Base-by-base conservation (phyloP, 208 protist genomes). In the Porcisia deanei region DNA sequence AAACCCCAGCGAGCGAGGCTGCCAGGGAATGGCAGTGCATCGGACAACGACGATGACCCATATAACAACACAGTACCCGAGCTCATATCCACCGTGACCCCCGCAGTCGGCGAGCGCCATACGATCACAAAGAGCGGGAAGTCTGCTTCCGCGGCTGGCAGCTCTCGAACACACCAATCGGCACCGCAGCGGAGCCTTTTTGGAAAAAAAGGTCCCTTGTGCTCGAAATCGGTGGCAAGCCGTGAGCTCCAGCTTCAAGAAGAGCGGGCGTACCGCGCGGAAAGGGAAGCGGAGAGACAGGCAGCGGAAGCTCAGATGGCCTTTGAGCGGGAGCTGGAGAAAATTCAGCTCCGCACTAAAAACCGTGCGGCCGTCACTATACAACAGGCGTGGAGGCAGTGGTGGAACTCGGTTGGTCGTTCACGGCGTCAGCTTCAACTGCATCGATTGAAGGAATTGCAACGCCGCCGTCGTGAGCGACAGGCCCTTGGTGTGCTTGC, bases 331-430 rank as follows among this genome's bases (percentile, higher is more conserved):
- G 79, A 71, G 2, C 71, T 90, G 1, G 12, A 59, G n/a, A 57
- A 14, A 6, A 79, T 95, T 22, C 57, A 77, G 7, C 45, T 45
- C 1, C 90, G 90, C 58, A 91, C 86, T 8, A 71, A 77, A 30
- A 49, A 78, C 16, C 81, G 81, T 20, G 90, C 89, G 2, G 93
- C 90, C 0, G 37, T 10, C 6, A 71, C 43, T 2, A 88, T 97
- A 54, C 93, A 97, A 72, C 75, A 69, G 12, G 45, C 41, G 57
- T 97, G 93, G 91, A 72, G 22, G 22, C 77, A 73, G 58, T 97
- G 93, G 93, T 97, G 93, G 91, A 60, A 41, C 12, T 63, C 77
- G 7, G 65, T 91, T 3, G 93, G 93, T 12, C 75, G 75, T 49
- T 73, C 83, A 4, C 85, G 87, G 1, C 85, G 88, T 10, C 80